Evolutionary conservation across 768 basidiomycete species (phyloP).

Genomic region (Asterophora lycoperdoides): DNA sequence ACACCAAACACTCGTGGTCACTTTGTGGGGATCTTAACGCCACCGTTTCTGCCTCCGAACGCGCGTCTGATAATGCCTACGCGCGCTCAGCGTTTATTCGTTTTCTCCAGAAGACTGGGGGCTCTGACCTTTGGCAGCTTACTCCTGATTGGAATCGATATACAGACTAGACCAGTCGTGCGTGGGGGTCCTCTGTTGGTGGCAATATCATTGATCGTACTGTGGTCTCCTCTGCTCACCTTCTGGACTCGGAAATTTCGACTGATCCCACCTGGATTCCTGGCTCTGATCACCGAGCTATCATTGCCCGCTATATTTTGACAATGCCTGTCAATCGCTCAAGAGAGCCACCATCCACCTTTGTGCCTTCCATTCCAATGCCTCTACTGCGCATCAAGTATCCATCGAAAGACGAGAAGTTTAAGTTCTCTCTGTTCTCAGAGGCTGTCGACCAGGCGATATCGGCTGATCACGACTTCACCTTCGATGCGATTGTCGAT

Average conservation of each 20-base stretch:
- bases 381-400: conserved; percentile 4
- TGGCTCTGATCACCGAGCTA: conserved; percentile 2
- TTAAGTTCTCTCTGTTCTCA: neutral
- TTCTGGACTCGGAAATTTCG: conserved; percentile 5
- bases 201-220: conserved; percentile 22
- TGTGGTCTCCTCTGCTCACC: conserved; percentile 8
- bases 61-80: conserved; percentile 4
- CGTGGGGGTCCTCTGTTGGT: neutral
- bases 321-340: no score
- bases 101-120: conserved; percentile 9
- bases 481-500: neutral
- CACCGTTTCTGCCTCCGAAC: conserved; percentile 9
- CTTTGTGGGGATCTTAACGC: conserved; percentile 17
- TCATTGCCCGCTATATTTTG: neutral
- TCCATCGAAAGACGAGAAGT: conserved; percentile 1
- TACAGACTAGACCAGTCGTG: conserved; percentile 15
- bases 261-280: conserved; percentile 4
- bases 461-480: neutral
- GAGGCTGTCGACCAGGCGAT: neutral
- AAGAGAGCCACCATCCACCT: no score
- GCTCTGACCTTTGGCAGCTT: conserved; percentile 15
- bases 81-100: neutral
- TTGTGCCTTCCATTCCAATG: neutral
- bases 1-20: conserved; percentile 3
- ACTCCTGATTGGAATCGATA: conserved; percentile 6